Conservation (phyloP, 208 protist genomes). For the Endotrypanum monterogeii region DNA sequence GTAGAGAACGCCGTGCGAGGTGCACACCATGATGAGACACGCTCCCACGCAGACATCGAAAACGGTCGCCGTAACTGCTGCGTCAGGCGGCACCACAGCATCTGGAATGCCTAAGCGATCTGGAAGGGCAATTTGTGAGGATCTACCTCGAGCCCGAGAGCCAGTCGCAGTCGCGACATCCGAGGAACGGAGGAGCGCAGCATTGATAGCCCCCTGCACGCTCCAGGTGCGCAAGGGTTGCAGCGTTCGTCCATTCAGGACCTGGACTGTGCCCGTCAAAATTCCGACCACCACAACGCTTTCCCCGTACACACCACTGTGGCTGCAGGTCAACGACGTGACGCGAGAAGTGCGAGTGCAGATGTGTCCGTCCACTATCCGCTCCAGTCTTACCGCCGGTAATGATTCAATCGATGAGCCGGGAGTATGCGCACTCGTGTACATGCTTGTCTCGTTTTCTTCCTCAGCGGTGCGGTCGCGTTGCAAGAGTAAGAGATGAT, state of each 20-base stretch:
- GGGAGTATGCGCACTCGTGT: too few relatives aligned
- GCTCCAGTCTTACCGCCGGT: constrained; percentile 6
- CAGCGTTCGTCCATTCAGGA: constrained; percentile 62
- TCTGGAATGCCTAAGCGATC: constrained; percentile 5
- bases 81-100: neutral
- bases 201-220: constrained; percentile 5
- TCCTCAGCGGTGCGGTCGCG: neutral
- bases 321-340: constrained; percentile 42
- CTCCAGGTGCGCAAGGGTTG: constrained; percentile 24
- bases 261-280: constrained; percentile 57
- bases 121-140: neutral
- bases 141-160: neutral
- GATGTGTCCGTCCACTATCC: constrained; percentile 72
- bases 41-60: constrained; percentile 36
- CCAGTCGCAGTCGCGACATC: neutral
- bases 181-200: neutral
- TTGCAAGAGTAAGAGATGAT: constrained; percentile 29
- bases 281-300: constrained; percentile 58
- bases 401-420: neutral
- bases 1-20: constrained; percentile 34
- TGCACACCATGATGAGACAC: constrained; percentile 35
- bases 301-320: constrained; percentile 35
- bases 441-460: neutral
- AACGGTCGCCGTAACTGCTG: neutral
- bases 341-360: constrained; percentile 27